Conservation (phyloP, 2,329 filamentous ascomycete genomes). For the Diaporthe caulivora region DNA sequence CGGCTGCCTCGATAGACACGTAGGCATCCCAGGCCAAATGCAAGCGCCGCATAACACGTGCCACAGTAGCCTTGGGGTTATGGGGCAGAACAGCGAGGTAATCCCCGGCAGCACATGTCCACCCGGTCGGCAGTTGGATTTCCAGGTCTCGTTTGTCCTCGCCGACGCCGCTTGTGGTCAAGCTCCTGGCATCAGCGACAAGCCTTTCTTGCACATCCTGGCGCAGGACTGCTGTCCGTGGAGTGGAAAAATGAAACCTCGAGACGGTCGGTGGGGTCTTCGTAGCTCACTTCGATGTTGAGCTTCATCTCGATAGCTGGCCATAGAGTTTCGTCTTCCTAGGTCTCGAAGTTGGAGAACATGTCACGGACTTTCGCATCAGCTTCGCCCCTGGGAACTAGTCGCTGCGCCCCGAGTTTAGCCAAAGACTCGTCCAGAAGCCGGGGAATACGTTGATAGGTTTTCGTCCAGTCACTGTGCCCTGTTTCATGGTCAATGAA, state of each 20-base stretch:
- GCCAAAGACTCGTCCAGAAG: conserved; percentile 68
- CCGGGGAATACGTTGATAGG: conserved; percentile 77
- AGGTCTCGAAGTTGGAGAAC: conserved; percentile 75
- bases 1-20: conserved; percentile 68
- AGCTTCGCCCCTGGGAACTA: conserved; percentile 58
- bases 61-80: conserved; percentile 73
- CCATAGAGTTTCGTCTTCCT: conserved; percentile 71
- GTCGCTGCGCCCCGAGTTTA: conserved; percentile 59
- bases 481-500: neutral
- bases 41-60: conserved; percentile 75
- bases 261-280: neutral
- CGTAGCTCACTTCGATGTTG: neutral
- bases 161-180: conserved; percentile 1
- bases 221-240: neutral
- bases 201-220: neutral
- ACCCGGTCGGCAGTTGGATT: conserved; percentile 74
- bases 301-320: conserved; percentile 56
- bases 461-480: conserved; percentile 64
- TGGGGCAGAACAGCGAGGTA: conserved; percentile 81
- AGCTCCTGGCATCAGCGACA: neutral
- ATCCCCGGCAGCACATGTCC: conserved; percentile 79
- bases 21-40: conserved; percentile 76
- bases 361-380: conserved; percentile 61
- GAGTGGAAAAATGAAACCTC: neutral
- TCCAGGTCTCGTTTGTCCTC: conserved; percentile 72